Percentiles rank a stretch among this genome's conserved stretches.
These are phyloP conservation scores for Eucalyptus erythrocorys DNA, from an alignment of 345 rosid species.

Conservation along the genomic window DNA sequence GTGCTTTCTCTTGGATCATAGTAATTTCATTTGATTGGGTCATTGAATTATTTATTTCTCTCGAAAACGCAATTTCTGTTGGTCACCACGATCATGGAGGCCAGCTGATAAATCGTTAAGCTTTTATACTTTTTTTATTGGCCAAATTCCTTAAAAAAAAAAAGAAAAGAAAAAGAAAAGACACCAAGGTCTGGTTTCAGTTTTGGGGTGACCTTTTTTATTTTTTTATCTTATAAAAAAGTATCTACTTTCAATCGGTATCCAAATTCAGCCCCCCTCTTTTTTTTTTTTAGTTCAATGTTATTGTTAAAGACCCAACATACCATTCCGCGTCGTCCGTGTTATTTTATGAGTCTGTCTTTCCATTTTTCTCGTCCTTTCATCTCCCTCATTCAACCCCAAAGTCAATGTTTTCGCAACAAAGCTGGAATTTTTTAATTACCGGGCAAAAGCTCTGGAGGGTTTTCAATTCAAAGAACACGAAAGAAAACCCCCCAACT, in stretches of 20 bases:
- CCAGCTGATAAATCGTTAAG: neutral
- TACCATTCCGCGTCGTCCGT: neutral
- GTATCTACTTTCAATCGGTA: neutral
- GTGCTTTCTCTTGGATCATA: too few species aligned
- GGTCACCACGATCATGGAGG: neutral
- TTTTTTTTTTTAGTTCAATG: neutral
- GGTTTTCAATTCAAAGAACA: neutral
- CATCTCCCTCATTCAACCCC: neutral
- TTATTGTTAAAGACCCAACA: neutral
- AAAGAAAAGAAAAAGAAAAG: too few species aligned
- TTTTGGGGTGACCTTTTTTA: neutral
- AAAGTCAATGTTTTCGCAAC: neutral
- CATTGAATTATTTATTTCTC: neutral
- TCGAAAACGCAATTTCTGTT: neutral
- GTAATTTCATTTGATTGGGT: neutral
- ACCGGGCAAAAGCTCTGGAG: neutral
- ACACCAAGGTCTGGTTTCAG: too few species aligned
- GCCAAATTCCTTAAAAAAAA: neutral
- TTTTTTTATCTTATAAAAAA: neutral
- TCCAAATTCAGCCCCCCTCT: neutral
- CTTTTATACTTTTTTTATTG: neutral
- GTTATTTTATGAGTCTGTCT: neutral
- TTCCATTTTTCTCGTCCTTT: neutral
- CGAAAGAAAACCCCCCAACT: neutral
- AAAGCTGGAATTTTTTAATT: neutral